phyloP scores from a whole-genome alignment of 225 moss, liverwort and hornwort genomes.

The Pseudisothecium myosuroides region DNA sequence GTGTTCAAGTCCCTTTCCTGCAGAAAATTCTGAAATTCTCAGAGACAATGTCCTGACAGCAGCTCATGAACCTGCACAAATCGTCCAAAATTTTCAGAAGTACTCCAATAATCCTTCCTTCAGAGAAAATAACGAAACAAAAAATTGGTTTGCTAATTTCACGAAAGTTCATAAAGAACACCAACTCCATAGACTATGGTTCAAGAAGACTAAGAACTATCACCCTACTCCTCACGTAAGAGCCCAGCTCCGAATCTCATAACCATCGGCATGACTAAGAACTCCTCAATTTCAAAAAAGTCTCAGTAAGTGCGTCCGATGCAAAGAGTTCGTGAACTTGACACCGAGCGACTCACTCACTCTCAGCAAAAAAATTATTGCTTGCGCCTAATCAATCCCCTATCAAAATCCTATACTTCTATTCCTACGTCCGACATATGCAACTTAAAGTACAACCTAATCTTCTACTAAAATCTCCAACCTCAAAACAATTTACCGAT shows the following conservation, averaged over 20 bases:
- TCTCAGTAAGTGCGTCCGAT: not conserved
- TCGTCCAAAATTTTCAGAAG: not conserved
- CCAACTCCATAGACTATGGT: not conserved
- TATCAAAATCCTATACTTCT: not conserved
- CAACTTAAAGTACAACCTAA: not conserved
- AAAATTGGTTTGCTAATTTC: not conserved
- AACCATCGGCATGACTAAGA: not conserved
- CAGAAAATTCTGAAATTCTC: not conserved
- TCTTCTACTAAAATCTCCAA: not conserved
- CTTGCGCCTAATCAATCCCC: not conserved
- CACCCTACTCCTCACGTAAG: not conserved
- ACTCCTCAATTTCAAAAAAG: not conserved
- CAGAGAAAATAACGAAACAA: not conserved
- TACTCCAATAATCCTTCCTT: not conserved
- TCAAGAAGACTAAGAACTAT: not conserved
- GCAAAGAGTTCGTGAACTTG: not conserved
- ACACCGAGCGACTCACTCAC: not conserved
- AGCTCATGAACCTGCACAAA: slow-evolving; percentile 8
- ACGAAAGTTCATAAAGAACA: not conserved
- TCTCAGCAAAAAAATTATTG: not conserved
- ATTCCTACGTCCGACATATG: not conserved
- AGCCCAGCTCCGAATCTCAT: not conserved
- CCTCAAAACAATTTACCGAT: not conserved
- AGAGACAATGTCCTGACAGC: not conserved
- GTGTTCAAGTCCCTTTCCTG: not conserved